Evolutionary conservation across 495 filamentous ascomycete genomes (phyloP).

Genomic region (Tirmania nivea): DNA sequence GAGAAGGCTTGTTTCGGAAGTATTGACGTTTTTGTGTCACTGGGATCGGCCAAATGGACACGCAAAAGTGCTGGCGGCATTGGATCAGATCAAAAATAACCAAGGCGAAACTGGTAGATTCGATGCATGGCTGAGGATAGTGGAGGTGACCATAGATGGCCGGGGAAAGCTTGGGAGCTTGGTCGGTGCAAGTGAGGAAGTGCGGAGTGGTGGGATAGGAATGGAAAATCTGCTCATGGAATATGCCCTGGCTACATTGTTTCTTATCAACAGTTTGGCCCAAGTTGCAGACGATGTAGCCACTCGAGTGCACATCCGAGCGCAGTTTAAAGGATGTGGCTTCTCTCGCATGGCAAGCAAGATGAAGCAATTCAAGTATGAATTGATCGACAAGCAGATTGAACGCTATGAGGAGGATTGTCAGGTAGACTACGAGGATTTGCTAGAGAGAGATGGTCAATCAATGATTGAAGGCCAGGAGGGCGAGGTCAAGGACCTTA

Average conservation of each 20-base stretch:
- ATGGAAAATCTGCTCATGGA: constrained; percentile 99
- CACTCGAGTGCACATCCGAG: constrained; percentile 77
- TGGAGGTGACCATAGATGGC: constrained; percentile 92
- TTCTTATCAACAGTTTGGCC: constrained; percentile 90
- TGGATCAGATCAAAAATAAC: constrained; percentile 76
- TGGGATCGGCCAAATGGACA: constrained; percentile 80
- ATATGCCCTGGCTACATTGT: constrained; percentile 86
- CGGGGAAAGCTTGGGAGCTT: constrained; percentile 96
- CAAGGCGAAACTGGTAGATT: constrained; percentile 90
- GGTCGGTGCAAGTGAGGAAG: constrained; percentile 90
- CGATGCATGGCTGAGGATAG: constrained; percentile 96
- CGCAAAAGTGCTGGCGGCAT: constrained; percentile 72
- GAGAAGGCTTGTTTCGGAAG: constrained; percentile 85
- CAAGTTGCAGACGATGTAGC: constrained; percentile 85
- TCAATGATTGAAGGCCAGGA: constrained; percentile 80
- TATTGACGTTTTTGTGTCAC: constrained; percentile 89
- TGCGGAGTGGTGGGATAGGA: constrained; percentile 88
- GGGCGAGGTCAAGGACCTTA: constrained; percentile 81
- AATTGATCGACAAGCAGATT: constrained; percentile 94
- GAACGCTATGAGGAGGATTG: constrained; percentile 85
- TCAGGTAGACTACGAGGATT: constrained; percentile 93
- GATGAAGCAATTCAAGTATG: constrained; percentile 98
- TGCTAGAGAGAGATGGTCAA: constrained; percentile 73
- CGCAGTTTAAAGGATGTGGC: constrained; percentile 89
- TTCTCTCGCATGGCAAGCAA: constrained; percentile 85